Evolutionary conservation across 2,329 filamentous ascomycete species (phyloP), one percentile per base, ranked within the genome.

Genomic region (Paramyrothecium roridum): DNA sequence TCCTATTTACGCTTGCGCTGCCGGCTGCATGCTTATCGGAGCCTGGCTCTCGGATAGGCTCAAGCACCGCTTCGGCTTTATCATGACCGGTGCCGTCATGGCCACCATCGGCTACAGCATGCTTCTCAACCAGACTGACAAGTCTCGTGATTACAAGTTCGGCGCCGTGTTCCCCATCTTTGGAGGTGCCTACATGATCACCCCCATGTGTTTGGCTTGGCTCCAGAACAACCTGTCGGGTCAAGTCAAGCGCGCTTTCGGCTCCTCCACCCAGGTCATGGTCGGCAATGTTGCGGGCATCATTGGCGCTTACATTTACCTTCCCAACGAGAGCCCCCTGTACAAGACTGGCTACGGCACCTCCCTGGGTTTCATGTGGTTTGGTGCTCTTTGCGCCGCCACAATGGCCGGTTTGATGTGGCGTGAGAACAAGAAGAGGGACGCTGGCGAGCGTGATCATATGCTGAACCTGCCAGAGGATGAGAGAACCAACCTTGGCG

Each of bases 151-250:
- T 50, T 63, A 56, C 68, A 56, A 81, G 52, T 85, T 85, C 67
- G 78, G 81, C 52, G 80, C 81, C 11, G 68, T 83, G 48, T 84
- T 81, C 65, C 73, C 83, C 47, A 69, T 85, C 61, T 78, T 80
- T 2, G 71, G 72, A 8, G 82, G 83, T 17, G 77, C 77, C 2
- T 84, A 80, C 63, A 79, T 81, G 52, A 76, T 78, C 3, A 79
- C 82, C 57, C 82, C 83, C 2, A 75, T 85, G 46, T 73, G 75
- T 1, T 69, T 85, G 23, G 79, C 75, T 8, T 86, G 83, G 82
- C 69, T 85, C 11, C 62, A 75, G 55, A 84, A 85, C 63, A 81
- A 82, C 59, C 74, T 84, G 59, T 76, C 74, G 1, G 82, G 82
- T 1, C 80, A 83, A 63, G 84, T 82, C 65, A 85, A 85, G 69